phyloP scores from a whole-genome alignment of 805 yeast species.

The Yarrowia phangngaensis region DNA sequence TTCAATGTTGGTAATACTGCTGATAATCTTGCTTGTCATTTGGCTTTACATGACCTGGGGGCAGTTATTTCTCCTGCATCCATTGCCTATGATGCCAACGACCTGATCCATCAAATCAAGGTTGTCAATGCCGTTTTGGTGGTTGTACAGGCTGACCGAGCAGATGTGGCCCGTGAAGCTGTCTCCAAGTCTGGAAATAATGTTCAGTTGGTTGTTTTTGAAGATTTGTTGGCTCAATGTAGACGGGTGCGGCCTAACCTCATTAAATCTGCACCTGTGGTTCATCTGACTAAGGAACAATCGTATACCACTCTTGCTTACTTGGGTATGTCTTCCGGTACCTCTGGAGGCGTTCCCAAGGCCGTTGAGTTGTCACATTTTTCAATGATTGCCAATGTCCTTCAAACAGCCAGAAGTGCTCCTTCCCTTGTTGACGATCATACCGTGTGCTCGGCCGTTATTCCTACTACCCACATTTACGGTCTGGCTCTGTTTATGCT shows the following conservation, averaged over 20 bases:
- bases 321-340: constrained; percentile 39
- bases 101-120: constrained; percentile 22
- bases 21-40: constrained; percentile 12
- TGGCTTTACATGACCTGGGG: constrained; percentile 17
- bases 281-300: constrained; percentile 7
- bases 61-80: constrained; percentile 21
- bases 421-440: constrained; percentile 48
- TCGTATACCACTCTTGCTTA: constrained; percentile 31
- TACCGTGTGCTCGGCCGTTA: constrained; percentile 32
- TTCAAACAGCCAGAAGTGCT: constrained; percentile 32
- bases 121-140: constrained; percentile 26
- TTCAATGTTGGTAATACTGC: constrained; percentile 20
- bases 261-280: constrained; percentile 8
- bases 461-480: constrained; percentile 40
- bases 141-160: constrained; percentile 6
- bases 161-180: constrained; percentile 26
- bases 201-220: constrained; percentile 16
- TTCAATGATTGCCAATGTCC: constrained; percentile 46
- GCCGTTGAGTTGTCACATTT: constrained; percentile 67
- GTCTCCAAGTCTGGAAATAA: constrained; percentile 48
- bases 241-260: constrained; percentile 19
- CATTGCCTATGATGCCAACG: constrained; percentile 17
- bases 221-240: constrained; percentile 14
- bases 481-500: constrained; percentile 37
- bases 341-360: constrained; percentile 57